These are phyloP conservation scores for Aeschynomene evenia DNA, from an alignment of 306 rosid species.

Conservation along the genomic window DNA sequence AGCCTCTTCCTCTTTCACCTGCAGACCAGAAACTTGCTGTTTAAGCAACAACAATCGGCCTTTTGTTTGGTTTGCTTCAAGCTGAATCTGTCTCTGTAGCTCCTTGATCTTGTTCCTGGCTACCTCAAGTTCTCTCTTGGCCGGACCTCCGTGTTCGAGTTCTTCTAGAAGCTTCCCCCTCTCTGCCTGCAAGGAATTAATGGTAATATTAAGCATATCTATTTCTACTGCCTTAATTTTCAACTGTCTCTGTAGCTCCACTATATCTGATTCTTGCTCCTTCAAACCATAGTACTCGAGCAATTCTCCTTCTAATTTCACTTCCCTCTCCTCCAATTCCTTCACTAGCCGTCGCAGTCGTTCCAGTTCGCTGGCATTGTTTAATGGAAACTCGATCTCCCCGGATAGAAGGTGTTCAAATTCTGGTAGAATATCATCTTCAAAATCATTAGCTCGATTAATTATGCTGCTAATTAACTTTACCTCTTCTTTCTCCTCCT, in stretches of 20 bases:
- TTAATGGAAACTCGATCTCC: slow-evolving; percentile 76
- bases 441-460: slow-evolving; percentile 55
- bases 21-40: slow-evolving; percentile 81
- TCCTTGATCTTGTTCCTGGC: slow-evolving; percentile 90
- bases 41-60: slow-evolving; percentile 88
- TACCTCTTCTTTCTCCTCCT: slow-evolving; percentile 76
- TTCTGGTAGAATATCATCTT: slow-evolving; percentile 76
- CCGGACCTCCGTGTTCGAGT: slow-evolving; percentile 47
- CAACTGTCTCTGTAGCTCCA: slow-evolving; percentile 72
- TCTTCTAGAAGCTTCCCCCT: slow-evolving; percentile 85
- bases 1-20: slow-evolving; percentile 74
- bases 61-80: slow-evolving; percentile 83
- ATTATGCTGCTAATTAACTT: slow-evolving; percentile 76
- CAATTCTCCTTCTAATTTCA: slow-evolving; percentile 86
- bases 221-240: slow-evolving; percentile 75
- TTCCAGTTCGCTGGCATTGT: slow-evolving; percentile 75
- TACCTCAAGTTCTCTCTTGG: slow-evolving; percentile 74
- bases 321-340: slow-evolving; percentile 96
- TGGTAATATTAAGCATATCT: slow-evolving; percentile 71
- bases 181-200: slow-evolving; percentile 84
- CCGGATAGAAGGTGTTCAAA: slow-evolving; percentile 75
- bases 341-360: slow-evolving; percentile 56
- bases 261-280: slow-evolving; percentile 71
- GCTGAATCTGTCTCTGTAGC: slow-evolving; percentile 88
- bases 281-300: slow-evolving; percentile 82